Base-by-base conservation (phyloP, 768 basidiomycete species). In the Daedaleopsis sinensis region DNA sequence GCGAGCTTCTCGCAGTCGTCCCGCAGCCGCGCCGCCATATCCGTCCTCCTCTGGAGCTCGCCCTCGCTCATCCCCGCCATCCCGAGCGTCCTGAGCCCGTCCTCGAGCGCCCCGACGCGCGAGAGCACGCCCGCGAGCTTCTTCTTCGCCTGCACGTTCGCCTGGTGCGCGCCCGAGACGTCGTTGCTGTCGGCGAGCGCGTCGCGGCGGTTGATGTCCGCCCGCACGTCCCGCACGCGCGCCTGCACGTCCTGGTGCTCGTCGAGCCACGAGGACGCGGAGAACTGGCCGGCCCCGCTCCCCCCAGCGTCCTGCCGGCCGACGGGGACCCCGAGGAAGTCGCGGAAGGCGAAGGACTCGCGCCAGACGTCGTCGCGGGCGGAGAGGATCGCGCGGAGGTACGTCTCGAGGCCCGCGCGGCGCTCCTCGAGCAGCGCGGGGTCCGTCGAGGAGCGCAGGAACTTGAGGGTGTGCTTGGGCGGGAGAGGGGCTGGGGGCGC, bases 1-100 rank as follows among this genome's bases (percentile, higher is more conserved):
- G 86, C 85, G 59, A 97, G 79, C 78, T 90, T 92, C 78, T 91
- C 91, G 77, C 92, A 90, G 72, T 98, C 96, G 71, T 95, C 94
- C 75, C 91, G 90, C 66, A 98, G 78, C 60, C 89, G 81, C 57
- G 88, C 90, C 53, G 95, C 87, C 88, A 97, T 88, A 69, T 95
- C 96, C 62, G 89, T 89, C 63, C 96, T 81, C 58, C 96, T 79
- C 75, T 90, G 88, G 68, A 94, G 79, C 80, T 98, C 96, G n/a
- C 96, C 96, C 73, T 94, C 87, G 65, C 85, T 89, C 82, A 98
- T 84, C 39, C 91, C 93, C 44, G 79, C 78, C 72, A 85, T 73
- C 9, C 79, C 90, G 39, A 93, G 79, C 43, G 78, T 82, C 67
- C 83, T 79, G 67, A 96, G 76, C 11, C 88, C 93, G 65, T 80